Evolutionary conservation across 495 filamentous ascomycete genomes (phyloP), one percentile per base, ranked within the genome.

Genomic region (Xylaria longipes): DNA sequence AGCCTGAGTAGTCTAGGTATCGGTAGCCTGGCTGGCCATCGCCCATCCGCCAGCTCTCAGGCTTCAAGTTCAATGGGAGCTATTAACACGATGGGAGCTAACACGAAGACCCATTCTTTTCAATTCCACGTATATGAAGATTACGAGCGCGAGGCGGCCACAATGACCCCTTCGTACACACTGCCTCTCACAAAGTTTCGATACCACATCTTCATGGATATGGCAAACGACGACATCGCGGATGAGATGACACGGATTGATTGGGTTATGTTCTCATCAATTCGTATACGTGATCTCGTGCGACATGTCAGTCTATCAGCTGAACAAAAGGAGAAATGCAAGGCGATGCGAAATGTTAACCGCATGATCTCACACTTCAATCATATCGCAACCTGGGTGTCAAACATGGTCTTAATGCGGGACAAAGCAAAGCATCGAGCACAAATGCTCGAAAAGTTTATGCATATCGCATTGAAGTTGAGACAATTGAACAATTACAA

Each of bases 401-500:
- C 93, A 41, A 97, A 95, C 79, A 92, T 97, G 85, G 90, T 98
- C 68, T 87, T 99, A 8, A 89, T 98, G 72, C 90, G 95, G 65
- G 94, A 98, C 75, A 99, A 99, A 80, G 91, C 97, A 22, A 98
- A 98, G 82, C 96, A 98, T 79, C 89, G 96, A 67, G 94, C 93
- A 12, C 87, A 89, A 73, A 93, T 93, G 76, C 82, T 98, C 58
- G 96, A 98, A 80, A 97, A 97, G 77, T 97, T 97, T 74, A 99
- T 98, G 93, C 86, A 84, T 20, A 89, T 97, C 68, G 92, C 93
- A 62, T 78, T 91, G 82, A 93, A 92, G 84, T 85, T 99, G 29
- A 93, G 96, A 50, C 89, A 94, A 74, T 83, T 96, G 71, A 99
- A 99, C 82, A 98, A 99, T 81, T 99, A 99, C 83, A 98, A 98